phyloP scores from a whole-genome alignment of 2,329 filamentous ascomycete genomes.

The Exophiala aquamarina region DNA sequence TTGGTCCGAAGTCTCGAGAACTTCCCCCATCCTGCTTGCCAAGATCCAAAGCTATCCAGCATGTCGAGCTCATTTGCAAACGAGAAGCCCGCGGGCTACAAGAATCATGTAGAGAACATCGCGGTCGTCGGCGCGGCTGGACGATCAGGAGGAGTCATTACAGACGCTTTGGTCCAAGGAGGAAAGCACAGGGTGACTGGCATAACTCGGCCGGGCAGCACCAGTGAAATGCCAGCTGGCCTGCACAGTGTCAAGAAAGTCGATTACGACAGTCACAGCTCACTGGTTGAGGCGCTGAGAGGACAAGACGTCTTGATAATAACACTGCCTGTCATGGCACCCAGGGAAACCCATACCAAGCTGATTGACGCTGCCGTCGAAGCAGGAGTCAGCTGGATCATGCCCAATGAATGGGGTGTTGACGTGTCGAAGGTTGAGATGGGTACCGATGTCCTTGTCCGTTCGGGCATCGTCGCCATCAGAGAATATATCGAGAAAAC shows the following conservation, averaged over 20 bases:
- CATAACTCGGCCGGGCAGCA: constrained; percentile 49
- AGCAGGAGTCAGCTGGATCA: constrained; percentile 54
- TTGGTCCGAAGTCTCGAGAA: too few relatives aligned
- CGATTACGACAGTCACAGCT: constrained; percentile 47
- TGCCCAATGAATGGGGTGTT: constrained; percentile 50
- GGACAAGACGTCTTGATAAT: constrained; percentile 59
- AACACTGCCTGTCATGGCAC: constrained; percentile 47
- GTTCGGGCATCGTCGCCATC: constrained; percentile 26
- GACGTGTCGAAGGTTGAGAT: constrained; percentile 35
- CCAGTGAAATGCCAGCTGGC: constrained; percentile 44
- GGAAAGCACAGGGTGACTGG: constrained; percentile 55
- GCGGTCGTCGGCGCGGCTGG: too few relatives aligned
- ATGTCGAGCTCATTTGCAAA: too few relatives aligned
- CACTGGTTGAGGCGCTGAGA: constrained; percentile 50
- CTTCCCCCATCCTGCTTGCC: too few relatives aligned
- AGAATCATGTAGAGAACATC: too few relatives aligned
- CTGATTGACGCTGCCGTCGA: constrained; percentile 56
- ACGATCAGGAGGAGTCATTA: neutral
- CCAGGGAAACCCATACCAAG: constrained; percentile 46
- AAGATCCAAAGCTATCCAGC: too few relatives aligned
- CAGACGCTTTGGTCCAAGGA: constrained; percentile 41
- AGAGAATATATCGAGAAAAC: constrained; percentile 40
- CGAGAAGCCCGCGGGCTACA: too few relatives aligned
- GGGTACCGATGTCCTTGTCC: constrained; percentile 39
- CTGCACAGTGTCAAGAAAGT: constrained; percentile 31